phyloP scores from a whole-genome alignment of 2,329 filamentous ascomycete species.

The Dactylellina haptotyla region DNA sequence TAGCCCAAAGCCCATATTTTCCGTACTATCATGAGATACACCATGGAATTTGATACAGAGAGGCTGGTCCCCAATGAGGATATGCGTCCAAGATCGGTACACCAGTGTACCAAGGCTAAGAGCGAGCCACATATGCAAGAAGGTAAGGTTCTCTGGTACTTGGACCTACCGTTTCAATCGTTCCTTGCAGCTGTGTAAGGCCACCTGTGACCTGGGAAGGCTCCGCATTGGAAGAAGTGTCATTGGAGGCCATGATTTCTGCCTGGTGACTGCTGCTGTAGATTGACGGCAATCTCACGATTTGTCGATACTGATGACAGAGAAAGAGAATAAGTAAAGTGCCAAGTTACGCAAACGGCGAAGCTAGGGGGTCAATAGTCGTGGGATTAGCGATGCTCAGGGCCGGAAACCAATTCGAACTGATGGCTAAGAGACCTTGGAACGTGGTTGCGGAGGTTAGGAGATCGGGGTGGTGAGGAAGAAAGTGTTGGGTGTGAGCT shows the following conservation, averaged over 20 bases:
- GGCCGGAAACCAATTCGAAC: slow-evolving; percentile 1
- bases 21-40: slow-evolving; percentile 28
- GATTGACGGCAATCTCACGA: neutral
- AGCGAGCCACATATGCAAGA: slow-evolving; percentile 37
- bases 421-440: slow-evolving; percentile 14
- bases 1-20: slow-evolving; percentile 11
- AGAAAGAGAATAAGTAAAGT: neutral
- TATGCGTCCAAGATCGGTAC: slow-evolving; percentile 9
- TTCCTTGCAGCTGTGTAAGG: slow-evolving; percentile 51
- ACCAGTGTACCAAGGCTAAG: slow-evolving; percentile 13
- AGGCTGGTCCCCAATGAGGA: too few species aligned
- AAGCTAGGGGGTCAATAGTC: slow-evolving; percentile 26
- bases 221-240: slow-evolving; percentile 27
- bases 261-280: slow-evolving; percentile 3
- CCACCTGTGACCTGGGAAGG: slow-evolving; percentile 37
- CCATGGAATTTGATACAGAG: slow-evolving; percentile 6
- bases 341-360: slow-evolving; percentile 24
- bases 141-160: slow-evolving; percentile 7
- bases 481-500: slow-evolving; percentile 40
- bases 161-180: slow-evolving; percentile 43
- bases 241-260: slow-evolving; percentile 5
- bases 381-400: neutral
- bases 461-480: neutral
- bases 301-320: neutral
- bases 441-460: neutral